Conservation (phyloP, 495 filamentous ascomycete species). For the Elaphomyces granulatus region DNA sequence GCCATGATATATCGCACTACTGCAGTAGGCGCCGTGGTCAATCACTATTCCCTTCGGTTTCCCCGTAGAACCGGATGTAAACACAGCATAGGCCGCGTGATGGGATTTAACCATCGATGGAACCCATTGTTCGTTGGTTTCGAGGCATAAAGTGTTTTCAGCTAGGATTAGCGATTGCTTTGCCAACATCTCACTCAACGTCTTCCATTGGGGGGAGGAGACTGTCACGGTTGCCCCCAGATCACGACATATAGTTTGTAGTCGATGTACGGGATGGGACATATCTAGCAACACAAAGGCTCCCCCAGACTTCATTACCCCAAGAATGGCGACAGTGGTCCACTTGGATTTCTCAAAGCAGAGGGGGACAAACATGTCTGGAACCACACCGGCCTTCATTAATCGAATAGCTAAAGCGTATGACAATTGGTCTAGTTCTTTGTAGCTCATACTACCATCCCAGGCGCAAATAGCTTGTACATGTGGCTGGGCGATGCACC, state of each 20-base stretch:
- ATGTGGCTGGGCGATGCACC: conserved; percentile 14
- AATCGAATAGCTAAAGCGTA: conserved; percentile 15
- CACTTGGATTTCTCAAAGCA: conserved; percentile 31
- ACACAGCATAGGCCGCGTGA: conserved; percentile 28
- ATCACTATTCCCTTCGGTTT: conserved; percentile 66
- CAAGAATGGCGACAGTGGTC: conserved; percentile 26
- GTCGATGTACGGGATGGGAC: conserved; percentile 29
- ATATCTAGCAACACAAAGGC: conserved; percentile 39
- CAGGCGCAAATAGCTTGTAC: conserved; percentile 21
- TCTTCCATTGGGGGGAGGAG: conserved; percentile 12
- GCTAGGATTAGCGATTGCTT: conserved; percentile 8
- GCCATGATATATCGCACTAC: conserved; percentile 62
- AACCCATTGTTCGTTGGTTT: conserved; percentile 4
- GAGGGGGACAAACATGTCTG: conserved; percentile 25
- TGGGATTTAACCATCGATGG: background rate
- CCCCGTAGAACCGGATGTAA: conserved; percentile 73
- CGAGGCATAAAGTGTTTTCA: conserved; percentile 21
- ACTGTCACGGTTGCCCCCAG: conserved; percentile 29
- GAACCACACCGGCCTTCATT: conserved; percentile 13
- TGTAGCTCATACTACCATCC: conserved; percentile 39
- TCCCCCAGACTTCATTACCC: conserved; percentile 32
- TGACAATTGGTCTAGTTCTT: conserved; percentile 26
- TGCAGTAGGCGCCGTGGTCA: conserved; percentile 56
- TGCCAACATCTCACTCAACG: conserved; percentile 8
- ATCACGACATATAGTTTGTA: conserved; percentile 33